Percentiles rank a stretch among this genome's conserved stretches.
Evolutionary conservation across 2,329 filamentous ascomycete species (phyloP).

Genomic region (Penicillium sp.): DNA sequence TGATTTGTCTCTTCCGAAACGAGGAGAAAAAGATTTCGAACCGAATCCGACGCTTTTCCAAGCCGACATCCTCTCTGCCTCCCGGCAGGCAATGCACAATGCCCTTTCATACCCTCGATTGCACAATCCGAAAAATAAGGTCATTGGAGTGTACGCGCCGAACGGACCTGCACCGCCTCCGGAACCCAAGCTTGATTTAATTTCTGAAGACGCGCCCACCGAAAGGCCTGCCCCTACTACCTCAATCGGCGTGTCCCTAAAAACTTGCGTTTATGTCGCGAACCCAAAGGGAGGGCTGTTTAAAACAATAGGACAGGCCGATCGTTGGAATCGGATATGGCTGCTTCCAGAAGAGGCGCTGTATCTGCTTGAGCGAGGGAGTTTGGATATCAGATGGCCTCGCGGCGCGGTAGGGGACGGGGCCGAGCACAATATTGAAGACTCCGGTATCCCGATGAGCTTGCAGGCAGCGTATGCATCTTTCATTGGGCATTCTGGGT

Average conservation of each 20-base stretch:
- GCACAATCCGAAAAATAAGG: slow-evolving; percentile 69
- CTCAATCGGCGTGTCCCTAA: slow-evolving; percentile 31
- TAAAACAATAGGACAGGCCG: slow-evolving; percentile 75
- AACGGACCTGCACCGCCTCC: slow-evolving; percentile 47
- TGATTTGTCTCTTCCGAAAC: slow-evolving; percentile 70
- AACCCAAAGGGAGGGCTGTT: slow-evolving; percentile 74
- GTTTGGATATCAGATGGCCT: slow-evolving; percentile 86
- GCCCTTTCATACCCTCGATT: slow-evolving; percentile 78
- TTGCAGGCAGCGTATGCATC: slow-evolving; percentile 88
- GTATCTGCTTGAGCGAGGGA: slow-evolving; percentile 86
- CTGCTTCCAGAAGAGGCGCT: slow-evolving; percentile 89
- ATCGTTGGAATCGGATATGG: slow-evolving; percentile 73
- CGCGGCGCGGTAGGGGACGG: slow-evolving; percentile 37
- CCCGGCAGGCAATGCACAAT: slow-evolving; percentile 85
- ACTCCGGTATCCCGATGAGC: slow-evolving; percentile 79
- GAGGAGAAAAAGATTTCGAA: slow-evolving; percentile 97
- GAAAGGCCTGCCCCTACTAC: slow-evolving; percentile 14
- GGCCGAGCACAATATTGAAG: slow-evolving; percentile 51
- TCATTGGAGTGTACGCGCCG: slow-evolving; percentile 76
- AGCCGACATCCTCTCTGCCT: slow-evolving; percentile 75
- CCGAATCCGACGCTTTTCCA: slow-evolving; percentile 86
- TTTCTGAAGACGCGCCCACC: slow-evolving; percentile 16
- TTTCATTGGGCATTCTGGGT: slow-evolving; percentile 70
- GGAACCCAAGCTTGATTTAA: slow-evolving; percentile 20
- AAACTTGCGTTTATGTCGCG: slow-evolving; percentile 66